phyloP scores from a whole-genome alignment of 257 asterid species.

The Penstemon eatonii region DNA sequence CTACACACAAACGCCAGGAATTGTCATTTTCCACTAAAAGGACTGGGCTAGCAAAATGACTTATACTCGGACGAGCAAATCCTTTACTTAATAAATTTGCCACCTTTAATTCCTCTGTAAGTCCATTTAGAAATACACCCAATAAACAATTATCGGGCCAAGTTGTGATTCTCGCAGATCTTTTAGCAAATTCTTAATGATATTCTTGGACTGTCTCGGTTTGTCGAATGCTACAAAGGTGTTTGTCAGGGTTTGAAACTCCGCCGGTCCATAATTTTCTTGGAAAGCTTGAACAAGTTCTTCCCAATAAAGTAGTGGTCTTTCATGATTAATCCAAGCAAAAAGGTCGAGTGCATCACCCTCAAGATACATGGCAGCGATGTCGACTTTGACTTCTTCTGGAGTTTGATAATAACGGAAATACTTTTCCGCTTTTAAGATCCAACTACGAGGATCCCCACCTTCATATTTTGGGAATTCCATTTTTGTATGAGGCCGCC shows the following conservation, averaged over 20 bases:
- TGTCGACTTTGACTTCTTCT: too few relatives aligned
- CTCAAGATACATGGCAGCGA: too few relatives aligned
- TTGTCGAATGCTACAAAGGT: neutral
- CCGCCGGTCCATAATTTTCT: neutral
- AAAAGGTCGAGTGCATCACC: too few relatives aligned
- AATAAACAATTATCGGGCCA: too few relatives aligned
- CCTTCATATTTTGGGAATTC: too few relatives aligned
- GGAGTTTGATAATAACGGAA: too few relatives aligned
- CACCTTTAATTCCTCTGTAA: neutral
- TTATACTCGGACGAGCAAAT: neutral
- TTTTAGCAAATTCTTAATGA: neutral
- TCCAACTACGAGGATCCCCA: too few relatives aligned
- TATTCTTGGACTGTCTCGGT: neutral
- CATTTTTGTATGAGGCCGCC: too few relatives aligned
- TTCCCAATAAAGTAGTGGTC: conserved; percentile 14
- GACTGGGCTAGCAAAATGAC: neutral
- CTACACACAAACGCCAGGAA: neutral
- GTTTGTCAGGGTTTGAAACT: neutral
- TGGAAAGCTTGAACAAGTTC: neutral
- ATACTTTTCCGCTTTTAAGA: too few relatives aligned
- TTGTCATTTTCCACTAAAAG: neutral
- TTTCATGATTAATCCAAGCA: neutral
- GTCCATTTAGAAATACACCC: too few relatives aligned
- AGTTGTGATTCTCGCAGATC: neutral
- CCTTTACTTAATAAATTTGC: neutral